These are phyloP conservation scores for Triticum dicoccoides DNA, from an alignment of 176 grass and related monocot species.

Conservation along the genomic window DNA sequence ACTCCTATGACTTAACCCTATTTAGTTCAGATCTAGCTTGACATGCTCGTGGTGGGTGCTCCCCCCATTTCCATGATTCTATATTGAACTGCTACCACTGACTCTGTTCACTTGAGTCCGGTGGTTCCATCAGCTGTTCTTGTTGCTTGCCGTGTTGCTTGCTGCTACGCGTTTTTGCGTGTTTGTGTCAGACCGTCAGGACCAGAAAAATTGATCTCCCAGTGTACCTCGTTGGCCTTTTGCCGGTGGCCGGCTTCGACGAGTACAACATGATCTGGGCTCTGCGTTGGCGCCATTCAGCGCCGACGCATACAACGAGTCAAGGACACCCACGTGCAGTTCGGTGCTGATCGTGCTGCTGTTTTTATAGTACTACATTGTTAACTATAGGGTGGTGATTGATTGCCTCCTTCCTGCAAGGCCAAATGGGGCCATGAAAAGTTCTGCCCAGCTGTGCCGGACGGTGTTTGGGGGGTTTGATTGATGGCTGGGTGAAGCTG, in stretches of 20 bases:
- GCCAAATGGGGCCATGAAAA: background rate
- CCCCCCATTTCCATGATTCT: background rate
- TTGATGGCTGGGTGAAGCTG: background rate
- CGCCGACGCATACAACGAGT: slow-evolving; percentile 2
- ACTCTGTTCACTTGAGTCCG: background rate
- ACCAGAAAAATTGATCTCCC: background rate
- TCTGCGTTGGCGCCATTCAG: background rate
- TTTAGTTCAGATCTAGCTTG: background rate
- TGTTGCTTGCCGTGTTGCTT: background rate
- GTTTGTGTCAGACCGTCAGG: slow-evolving; percentile 3
- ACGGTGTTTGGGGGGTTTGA: background rate
- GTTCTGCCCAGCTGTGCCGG: too few relatives aligned
- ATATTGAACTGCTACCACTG: background rate
- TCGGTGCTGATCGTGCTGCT: background rate
- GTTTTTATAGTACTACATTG: background rate
- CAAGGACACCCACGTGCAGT: background rate
- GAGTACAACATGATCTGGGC: background rate
- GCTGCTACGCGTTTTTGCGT: background rate
- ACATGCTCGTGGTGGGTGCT: slow-evolving; percentile 12
- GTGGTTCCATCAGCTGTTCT: background rate
- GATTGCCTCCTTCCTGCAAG: background rate
- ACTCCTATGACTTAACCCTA: background rate
- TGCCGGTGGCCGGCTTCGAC: slow-evolving; percentile 13
- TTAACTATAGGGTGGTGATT: background rate
- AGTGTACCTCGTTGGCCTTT: slow-evolving; percentile 21